Evolutionary conservation across 2,329 filamentous ascomycete genomes (phyloP).

Genomic region (Tolypocladium paradoxum): DNA sequence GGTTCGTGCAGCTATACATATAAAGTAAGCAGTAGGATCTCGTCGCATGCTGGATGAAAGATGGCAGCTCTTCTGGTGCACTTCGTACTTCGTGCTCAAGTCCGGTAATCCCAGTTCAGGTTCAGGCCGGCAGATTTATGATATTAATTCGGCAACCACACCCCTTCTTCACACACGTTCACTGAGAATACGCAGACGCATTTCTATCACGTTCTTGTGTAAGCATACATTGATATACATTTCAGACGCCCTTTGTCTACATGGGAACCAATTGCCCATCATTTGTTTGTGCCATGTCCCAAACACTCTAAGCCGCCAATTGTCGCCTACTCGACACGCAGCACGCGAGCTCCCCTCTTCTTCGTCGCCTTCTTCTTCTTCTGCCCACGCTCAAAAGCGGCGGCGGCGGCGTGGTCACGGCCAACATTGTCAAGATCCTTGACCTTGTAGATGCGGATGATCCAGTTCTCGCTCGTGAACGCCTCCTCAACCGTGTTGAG

Average conservation of each 20-base stretch:
- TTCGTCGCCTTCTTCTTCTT: conserved; percentile 73
- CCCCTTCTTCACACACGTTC: neutral
- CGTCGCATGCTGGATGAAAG: neutral
- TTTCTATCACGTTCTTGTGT: conserved; percentile 7
- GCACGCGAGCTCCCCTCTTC: conserved; percentile 59
- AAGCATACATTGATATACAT: conserved; percentile 29
- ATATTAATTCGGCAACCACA: neutral
- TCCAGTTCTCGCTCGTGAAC: conserved; percentile 99
- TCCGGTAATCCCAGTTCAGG: too few species aligned
- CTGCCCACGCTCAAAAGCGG: conserved; percentile 65
- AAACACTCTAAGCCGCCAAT: conserved; percentile 2
- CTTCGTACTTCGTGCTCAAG: too few species aligned
- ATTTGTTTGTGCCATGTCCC: conserved; percentile 10
- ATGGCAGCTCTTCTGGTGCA: neutral
- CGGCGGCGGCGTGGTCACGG: conserved; percentile 63
- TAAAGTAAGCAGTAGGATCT: neutral
- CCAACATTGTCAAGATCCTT: conserved; percentile 97
- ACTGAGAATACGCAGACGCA: neutral
- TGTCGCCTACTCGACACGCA: conserved; percentile 55
- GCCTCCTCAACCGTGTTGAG: conserved; percentile 90
- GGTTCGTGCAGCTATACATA: neutral
- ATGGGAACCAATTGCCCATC: neutral
- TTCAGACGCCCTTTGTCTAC: conserved; percentile 11
- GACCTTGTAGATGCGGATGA: conserved; percentile 99
- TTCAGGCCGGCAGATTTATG: neutral